Base-by-base conservation (phyloP, 176 grass and related monocot species). In the Aegilops longissima region DNA sequence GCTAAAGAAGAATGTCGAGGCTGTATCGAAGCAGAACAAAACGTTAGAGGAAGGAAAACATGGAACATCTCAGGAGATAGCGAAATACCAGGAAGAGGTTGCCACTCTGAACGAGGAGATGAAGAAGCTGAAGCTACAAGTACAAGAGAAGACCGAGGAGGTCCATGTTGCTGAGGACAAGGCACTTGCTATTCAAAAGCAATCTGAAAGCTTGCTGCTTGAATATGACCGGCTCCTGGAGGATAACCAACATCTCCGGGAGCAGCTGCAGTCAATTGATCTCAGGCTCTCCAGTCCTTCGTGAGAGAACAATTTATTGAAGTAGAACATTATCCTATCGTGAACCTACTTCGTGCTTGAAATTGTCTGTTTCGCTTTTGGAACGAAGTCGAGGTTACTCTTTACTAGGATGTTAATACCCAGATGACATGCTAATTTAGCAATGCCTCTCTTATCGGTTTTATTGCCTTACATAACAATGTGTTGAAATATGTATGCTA, bases 191-290 rank as follows among this genome's bases (percentile, higher is more conserved):
- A 83, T 95, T 36, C 87, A 74, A 47, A 93, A 95, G 66, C 93
- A 98, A 86, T 89, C 89, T 65, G 93, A 98, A 93, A 90, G 93
- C 35, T 84, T 95, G 66, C 84, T 95, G 31, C 87, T 89, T 45
- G 95, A 95, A 61, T 98, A 98, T 67, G 95, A 98, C 61, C 82
- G 87, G 25, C 77, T 95, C n/a, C 88, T 92, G 61, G 91, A 98
- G 87, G 95, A 98, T 71, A 98, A 98, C 78, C 91, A 93, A 70
- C 89, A 93, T 81, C 88, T 98, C 58, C 87, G 85, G 36, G 69
- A 78, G 51, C 93, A 98, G 83, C 83, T 98, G 47, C 73, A 89
- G 77, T 95, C 93, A 39, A 86, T 93, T 71, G 89, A 95, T 35
- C 66, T 73, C 14, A 87, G 59, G 80, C 79, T 92, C 5, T 93